These are phyloP conservation scores for Talaromyces wortmannii DNA, from an alignment of 495 filamentous ascomycete species.

Conservation along the genomic window DNA sequence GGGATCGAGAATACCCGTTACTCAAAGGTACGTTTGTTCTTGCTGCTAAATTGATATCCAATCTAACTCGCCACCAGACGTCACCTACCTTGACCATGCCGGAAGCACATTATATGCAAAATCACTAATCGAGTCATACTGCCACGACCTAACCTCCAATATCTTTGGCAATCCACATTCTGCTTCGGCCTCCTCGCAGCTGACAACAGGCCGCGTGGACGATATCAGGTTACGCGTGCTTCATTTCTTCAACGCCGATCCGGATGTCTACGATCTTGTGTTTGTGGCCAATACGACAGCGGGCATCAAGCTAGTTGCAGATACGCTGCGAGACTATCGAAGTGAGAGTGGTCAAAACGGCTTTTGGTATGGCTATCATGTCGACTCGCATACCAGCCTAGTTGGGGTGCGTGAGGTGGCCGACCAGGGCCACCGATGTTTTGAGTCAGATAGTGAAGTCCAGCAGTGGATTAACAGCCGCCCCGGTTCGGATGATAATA, in stretches of 20 bases:
- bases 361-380: constrained; percentile 79
- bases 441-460: constrained; percentile 58
- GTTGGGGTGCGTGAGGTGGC: constrained; percentile 77
- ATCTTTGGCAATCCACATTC: constrained; percentile 93
- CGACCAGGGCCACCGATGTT: constrained; percentile 51
- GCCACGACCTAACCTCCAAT: constrained; percentile 65
- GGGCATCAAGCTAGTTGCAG: constrained; percentile 78
- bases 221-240: constrained; percentile 67
- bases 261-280: constrained; percentile 76
- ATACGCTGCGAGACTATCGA: constrained; percentile 58
- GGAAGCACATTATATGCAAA: constrained; percentile 78
- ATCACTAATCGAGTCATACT: constrained; percentile 73
- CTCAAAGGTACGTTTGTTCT: constrained; percentile 58
- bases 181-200: constrained; percentile 71
- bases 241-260: constrained; percentile 77
- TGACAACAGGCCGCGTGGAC: constrained; percentile 66
- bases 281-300: constrained; percentile 93
- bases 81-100: constrained; percentile 88
- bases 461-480: constrained; percentile 52
- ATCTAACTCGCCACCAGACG: constrained; percentile 35
- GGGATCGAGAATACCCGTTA: constrained; percentile 74
- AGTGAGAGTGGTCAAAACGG: constrained; percentile 29
- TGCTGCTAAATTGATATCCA: neutral
- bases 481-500: constrained; percentile 13
- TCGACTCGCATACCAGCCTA: constrained; percentile 81